Conservation (phyloP, 345 rosid genomes). For the Microthlaspi erraticum region DNA sequence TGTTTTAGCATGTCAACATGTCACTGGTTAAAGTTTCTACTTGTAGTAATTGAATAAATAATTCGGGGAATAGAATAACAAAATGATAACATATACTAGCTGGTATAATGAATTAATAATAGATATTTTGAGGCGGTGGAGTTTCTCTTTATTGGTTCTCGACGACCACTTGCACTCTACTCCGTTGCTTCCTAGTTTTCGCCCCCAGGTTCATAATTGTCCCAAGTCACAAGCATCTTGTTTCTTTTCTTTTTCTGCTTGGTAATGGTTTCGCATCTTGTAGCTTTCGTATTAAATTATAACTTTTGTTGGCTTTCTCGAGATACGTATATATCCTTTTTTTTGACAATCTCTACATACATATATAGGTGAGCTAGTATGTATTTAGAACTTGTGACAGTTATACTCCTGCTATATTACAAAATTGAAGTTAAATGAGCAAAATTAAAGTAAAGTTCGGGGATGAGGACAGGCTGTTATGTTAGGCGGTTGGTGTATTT, state of each 20-base stretch:
- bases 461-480: constrained; percentile 32
- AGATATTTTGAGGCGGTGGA: constrained; percentile 30
- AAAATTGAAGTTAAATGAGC: neutral
- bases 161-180: constrained; percentile 26
- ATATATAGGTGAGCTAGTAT: no score
- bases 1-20: constrained; percentile 30
- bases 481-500: constrained; percentile 22
- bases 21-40: constrained; percentile 4
- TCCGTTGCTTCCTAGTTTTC: constrained; percentile 20
- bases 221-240: neutral
- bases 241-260: neutral
- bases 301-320: neutral
- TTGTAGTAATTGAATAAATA: neutral
- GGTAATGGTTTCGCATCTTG: neutral
- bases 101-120: neutral
- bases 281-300: neutral
- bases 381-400: no score
- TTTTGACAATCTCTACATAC: no score
- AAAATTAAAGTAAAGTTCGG: neutral
- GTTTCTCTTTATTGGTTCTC: constrained; percentile 23
- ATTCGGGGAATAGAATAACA: neutral
- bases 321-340: no score
- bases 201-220: neutral
- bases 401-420: neutral
- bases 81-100: neutral